A percentile compares a stretch with the other conserved stretches of the same genome.
phyloP scores from a whole-genome alignment of 306 rosid species.

The Oemleria cerasiformis region DNA sequence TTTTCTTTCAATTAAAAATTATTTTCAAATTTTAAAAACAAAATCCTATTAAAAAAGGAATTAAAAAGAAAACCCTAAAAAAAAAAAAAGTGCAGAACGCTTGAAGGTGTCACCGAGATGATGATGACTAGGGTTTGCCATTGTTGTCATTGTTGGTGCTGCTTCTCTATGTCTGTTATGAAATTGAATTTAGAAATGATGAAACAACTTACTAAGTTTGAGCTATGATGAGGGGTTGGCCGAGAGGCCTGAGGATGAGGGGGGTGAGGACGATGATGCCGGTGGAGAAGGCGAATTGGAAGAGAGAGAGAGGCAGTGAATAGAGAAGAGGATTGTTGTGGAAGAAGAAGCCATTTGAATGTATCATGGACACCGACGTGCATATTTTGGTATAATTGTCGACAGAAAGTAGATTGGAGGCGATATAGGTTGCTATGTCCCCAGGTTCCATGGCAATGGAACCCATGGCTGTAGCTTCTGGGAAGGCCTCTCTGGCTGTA shows the following conservation, averaged over 20 bases:
- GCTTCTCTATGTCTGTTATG: neutral
- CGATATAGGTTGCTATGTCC: conserved; percentile 1
- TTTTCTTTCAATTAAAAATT: no score
- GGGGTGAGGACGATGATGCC: conserved; percentile 14
- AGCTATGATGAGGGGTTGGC: conserved; percentile 25
- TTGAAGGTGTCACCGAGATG: no score
- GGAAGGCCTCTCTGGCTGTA: conserved; percentile 5
- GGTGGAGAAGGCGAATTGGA: conserved; percentile 22
- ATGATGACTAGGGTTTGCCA: no score
- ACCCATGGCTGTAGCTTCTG: conserved; percentile 16
- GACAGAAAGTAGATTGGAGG: neutral
- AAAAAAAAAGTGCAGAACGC: no score
- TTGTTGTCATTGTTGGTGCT: no score
- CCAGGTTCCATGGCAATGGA: conserved; percentile 9
- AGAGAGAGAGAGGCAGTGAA: conserved; percentile 29
- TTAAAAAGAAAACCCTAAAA: no score
- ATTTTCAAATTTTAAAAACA: no score
- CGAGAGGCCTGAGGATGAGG: conserved; percentile 32
- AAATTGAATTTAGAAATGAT: neutral
- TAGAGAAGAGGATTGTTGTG: conserved; percentile 20
- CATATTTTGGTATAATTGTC: conserved; percentile 25
- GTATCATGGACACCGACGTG: neutral
- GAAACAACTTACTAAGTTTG: conserved; percentile 27
- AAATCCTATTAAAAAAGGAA: no score
- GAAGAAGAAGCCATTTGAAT: conserved; percentile 9